Evolutionary conservation across 2,329 filamentous ascomycete species (phyloP), one percentile per base, ranked within the genome.

Genomic region (Xylaria sp.): DNA sequence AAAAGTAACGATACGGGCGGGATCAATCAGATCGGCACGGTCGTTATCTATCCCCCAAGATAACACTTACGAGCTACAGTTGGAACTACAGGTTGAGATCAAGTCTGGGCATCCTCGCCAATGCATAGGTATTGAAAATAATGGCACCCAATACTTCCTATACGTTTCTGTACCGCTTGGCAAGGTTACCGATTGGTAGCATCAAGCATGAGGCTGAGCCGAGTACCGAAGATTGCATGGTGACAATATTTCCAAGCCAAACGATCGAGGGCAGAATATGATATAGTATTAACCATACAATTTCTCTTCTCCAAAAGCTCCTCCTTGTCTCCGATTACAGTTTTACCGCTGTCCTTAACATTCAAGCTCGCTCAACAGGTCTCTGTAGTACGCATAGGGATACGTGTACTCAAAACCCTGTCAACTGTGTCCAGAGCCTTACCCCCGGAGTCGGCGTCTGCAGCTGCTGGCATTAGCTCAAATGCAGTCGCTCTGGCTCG

Each of bases 151-250:
- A 35, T 35, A 25, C 19, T 49, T 28, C 35, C 4, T 43, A 47
- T 37, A 37, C 28, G 45, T 43, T 50, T 31, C 45, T 14, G 23
- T 35, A 54, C 19, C 33, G 35, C 43, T 42, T 14, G 33, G 46
- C 50, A 47, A 47, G 40, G 23, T 43, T 35, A 49, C 9, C 28
- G 5, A 31, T 40, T 43, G 46, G 19, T 35, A 55, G 37, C n/a
- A 47, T 38, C 21, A 28, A 31, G 53, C 35, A 38, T 57, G 55
- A 50, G 53, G 42, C 61, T 38, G 56, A 60, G 9, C 43, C 43
- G 56, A 59, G 50, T 38, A 59, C 71, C 71, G 70, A 72, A 42
- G 37, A 42, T 53, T 69, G 70, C 71, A 73, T 67, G 28, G 58
- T 45, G 43, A 56, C 55, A 43, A 45, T 40, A 55, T 56, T 58